Base-by-base conservation (phyloP, 2,329 filamentous ascomycete genomes). In the Davidsoniella eucalypti region DNA sequence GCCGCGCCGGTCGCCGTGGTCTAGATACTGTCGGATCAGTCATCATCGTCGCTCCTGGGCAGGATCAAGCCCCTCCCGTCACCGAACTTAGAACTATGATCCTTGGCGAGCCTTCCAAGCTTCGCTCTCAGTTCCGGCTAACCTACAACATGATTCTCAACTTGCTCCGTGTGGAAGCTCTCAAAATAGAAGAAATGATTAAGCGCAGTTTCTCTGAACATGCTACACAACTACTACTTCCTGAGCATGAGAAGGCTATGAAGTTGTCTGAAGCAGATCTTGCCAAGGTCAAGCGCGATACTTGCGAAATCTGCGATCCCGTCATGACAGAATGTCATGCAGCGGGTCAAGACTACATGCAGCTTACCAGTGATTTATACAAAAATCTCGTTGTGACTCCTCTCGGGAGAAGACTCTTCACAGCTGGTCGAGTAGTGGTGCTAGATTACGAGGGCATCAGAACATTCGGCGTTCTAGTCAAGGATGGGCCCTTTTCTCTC, bases 111-210 rank as follows among this genome's bases (percentile, higher is more conserved):
- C 90, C 92, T 29, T 94, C 87, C 23, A 96, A 96, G 66, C 74
- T 98, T 45, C 79, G 87, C 44, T 96, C 90, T 5, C 92, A 98
- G 61, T 98, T 98, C 71, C 79, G 92, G 54, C 71, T 98, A 44
- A 98, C 93, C 0, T 98, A 98, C 70, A 98, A 96, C 66, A 98
- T 98, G 92, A 98, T 98, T 54, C 70, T 98, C 26, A 98, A 96
- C 60, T 71, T 98, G 29, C 71, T 98, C 45, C 82, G 92, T 36
- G 92, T 98, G 2, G 92, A 98, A 64, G 92, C 92, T 2, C 68
- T 98, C 56, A 96, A 95, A 68, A 96, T 98, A 58, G 92, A 98
- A 63, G 92, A 98, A 66, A 98, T 98, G 92, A 98, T 98, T 70
- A 98, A 98, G 73, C 83, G 92, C 56, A 95, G 88, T 63, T 98